phyloP scores from a whole-genome alignment of 768 basidiomycete species.

The Suillus alpinus region DNA sequence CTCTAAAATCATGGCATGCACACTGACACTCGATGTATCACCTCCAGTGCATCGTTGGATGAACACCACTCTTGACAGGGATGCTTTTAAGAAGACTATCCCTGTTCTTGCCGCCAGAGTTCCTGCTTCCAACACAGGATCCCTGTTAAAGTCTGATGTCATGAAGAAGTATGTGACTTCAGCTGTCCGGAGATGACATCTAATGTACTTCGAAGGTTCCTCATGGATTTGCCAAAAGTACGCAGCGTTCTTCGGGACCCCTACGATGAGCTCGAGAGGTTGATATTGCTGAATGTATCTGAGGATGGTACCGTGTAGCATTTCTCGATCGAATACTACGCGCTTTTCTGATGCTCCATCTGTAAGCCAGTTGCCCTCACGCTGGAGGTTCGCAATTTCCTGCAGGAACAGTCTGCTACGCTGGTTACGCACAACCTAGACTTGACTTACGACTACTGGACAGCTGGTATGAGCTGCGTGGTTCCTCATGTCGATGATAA shows the following conservation, averaged over 20 bases:
- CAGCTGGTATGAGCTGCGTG: constrained; percentile 55
- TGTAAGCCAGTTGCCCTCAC: constrained; percentile 70
- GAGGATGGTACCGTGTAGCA: constrained; percentile 49
- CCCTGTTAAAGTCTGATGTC: constrained; percentile 53
- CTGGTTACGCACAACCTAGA: constrained; percentile 59
- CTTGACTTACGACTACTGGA: constrained; percentile 88
- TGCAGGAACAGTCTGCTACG: constrained; percentile 53
- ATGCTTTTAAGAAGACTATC: constrained; percentile 62
- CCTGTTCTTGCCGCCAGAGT: constrained; percentile 69
- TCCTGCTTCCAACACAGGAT: constrained; percentile 51
- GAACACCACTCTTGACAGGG: constrained; percentile 53
- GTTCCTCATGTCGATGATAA: constrained; percentile 4
- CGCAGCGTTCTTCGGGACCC: constrained; percentile 56
- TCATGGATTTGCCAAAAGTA: constrained; percentile 70
- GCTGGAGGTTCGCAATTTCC: constrained; percentile 48
- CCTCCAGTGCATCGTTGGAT: constrained; percentile 53
- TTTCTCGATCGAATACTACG: not conserved
- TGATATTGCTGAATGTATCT: constrained; percentile 65
- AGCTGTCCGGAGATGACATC: constrained; percentile 8
- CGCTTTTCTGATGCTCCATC: constrained; percentile 17
- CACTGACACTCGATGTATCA: constrained; percentile 35
- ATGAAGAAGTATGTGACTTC: constrained; percentile 52
- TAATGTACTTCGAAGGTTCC: constrained; percentile 38
- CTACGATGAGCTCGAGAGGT: constrained; percentile 45
- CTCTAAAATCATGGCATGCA: constrained; percentile 34